These are phyloP conservation scores for Mesembryanthemum crystallinum DNA, from an alignment of 148 eudicot species.

Conservation along the genomic window DNA sequence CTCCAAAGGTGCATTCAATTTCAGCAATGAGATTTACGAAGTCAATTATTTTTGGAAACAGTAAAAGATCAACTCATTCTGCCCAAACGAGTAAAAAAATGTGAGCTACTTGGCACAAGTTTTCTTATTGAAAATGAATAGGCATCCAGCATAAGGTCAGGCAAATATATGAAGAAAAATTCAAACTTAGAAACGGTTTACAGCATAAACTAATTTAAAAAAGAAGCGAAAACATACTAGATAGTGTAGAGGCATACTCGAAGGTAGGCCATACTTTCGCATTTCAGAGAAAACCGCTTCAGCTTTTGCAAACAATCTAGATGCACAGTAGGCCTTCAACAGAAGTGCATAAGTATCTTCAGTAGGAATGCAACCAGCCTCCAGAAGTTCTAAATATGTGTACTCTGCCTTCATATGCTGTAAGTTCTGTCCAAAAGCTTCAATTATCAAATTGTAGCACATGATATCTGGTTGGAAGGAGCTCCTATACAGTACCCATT, in stretches of 20 bases:
- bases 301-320: constrained; percentile 59
- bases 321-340: constrained; percentile 63
- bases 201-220: neutral
- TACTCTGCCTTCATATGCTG: constrained; percentile 57
- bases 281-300: constrained; percentile 76
- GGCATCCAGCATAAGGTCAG: neutral
- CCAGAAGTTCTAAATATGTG: constrained; percentile 58
- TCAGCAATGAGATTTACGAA: neutral
- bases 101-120: neutral
- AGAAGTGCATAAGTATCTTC: constrained; percentile 88
- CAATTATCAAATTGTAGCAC: constrained; percentile 76
- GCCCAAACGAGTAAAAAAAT: neutral
- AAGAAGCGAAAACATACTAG: neutral
- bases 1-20: neutral
- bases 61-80: neutral
- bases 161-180: neutral
- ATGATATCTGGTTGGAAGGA: constrained; percentile 66
- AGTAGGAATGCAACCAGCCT: constrained; percentile 73
- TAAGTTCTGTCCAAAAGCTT: constrained; percentile 72
- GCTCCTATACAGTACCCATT: constrained; percentile 72
- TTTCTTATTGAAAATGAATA: neutral
- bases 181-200: neutral
- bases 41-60: neutral
- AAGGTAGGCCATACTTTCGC: constrained; percentile 49
- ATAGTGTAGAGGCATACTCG: constrained; percentile 47